Evolutionary conservation across 2,329 filamentous ascomycete species (phyloP).

Genomic region (Metarhizium humberi): DNA sequence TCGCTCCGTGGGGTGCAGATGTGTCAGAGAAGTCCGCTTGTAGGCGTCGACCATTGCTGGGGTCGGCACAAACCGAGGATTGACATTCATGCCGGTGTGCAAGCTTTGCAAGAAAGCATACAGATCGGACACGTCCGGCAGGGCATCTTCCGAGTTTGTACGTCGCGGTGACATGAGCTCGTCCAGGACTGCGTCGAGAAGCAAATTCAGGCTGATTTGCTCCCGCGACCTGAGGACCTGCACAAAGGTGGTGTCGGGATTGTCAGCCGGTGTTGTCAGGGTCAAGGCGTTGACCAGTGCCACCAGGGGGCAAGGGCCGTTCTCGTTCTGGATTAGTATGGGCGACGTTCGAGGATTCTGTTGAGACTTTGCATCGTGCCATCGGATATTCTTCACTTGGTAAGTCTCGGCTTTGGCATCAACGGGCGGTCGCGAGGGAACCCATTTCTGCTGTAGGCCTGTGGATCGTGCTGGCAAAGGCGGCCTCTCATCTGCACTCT

Average conservation of each 20-base stretch:
- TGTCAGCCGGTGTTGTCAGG: slow-evolving; percentile 62
- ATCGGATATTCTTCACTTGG: slow-evolving; percentile 83
- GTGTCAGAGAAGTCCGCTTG: slow-evolving; percentile 42
- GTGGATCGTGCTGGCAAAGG: slow-evolving; percentile 28
- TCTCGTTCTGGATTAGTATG: slow-evolving; percentile 84
- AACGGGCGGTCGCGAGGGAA: slow-evolving; percentile 31
- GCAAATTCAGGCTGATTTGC: slow-evolving; percentile 74
- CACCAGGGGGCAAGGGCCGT: slow-evolving; percentile 87
- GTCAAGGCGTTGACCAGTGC: slow-evolving; percentile 89
- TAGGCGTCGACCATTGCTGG: slow-evolving; percentile 35
- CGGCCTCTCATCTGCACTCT: slow-evolving; percentile 17
- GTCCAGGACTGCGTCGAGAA: slow-evolving; percentile 86
- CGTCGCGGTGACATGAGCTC: slow-evolving; percentile 76
- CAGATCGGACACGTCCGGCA: slow-evolving; percentile 82
- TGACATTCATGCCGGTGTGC: slow-evolving; percentile 97
- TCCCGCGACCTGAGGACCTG: slow-evolving; percentile 72
- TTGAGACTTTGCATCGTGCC: slow-evolving; percentile 57
- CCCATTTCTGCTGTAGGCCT: slow-evolving; percentile 21
- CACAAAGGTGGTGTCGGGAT: slow-evolving; percentile 58
- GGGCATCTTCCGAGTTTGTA: slow-evolving; percentile 48
- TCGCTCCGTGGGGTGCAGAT: slow-evolving; percentile 41
- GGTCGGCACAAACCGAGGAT: slow-evolving; percentile 71
- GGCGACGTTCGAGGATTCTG: slow-evolving; percentile 68
- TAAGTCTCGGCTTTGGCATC: slow-evolving; percentile 66
- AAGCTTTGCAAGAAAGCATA: slow-evolving; percentile 81